Evolutionary conservation across 352 stramenopile species (phyloP), one percentile per base, ranked within the genome.

Genomic region (Phytophthora rubi): DNA sequence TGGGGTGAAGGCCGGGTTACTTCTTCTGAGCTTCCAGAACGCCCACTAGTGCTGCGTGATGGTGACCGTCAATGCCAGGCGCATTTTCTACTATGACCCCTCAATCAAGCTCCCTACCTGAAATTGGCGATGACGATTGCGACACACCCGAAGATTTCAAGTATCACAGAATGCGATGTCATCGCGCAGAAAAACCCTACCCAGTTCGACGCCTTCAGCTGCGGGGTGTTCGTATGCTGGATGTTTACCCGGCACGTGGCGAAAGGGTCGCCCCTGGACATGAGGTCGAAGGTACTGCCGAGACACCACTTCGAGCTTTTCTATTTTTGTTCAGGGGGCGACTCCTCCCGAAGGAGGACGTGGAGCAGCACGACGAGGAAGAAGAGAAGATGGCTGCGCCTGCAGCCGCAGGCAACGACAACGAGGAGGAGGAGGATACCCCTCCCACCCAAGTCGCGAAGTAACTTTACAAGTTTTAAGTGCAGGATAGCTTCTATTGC

Each of bases 151-250:
- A 62, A 69, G 45, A 35, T 45, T 16, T 33, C 6, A 3, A 45
- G 18, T 0, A 12, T 65, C 4, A 16, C 33, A 6, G n/a, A 54
- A 0, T 61, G 49, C 32, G 53, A 65, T 10, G 59, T 64, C 5
- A 44, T 73, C 0, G 28, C 59, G 3, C 33, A 62, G 13, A 60
- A 70, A n/a, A 73, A 65, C 45, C 65, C 61, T 4, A 59, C 67
- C 28, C 69, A 70, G 21, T 61, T 58, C 7, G 59, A 72, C 12
- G 6, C 8, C 0, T 70, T 51, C 30, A 76, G 63, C 44, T 76
- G 69, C 53, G 69, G 63, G 0, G 37, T 72, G 4, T 72, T 55
- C 30, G 49, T 72, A 0, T 62, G 63, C 63, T 68, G 59, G 53
- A 63, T 60, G 54, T 76, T 72, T 18, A 65, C 64, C 6, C 56